phyloP scores from a whole-genome alignment of 768 basidiomycete species.

The Hygrophorus pudorinus region DNA sequence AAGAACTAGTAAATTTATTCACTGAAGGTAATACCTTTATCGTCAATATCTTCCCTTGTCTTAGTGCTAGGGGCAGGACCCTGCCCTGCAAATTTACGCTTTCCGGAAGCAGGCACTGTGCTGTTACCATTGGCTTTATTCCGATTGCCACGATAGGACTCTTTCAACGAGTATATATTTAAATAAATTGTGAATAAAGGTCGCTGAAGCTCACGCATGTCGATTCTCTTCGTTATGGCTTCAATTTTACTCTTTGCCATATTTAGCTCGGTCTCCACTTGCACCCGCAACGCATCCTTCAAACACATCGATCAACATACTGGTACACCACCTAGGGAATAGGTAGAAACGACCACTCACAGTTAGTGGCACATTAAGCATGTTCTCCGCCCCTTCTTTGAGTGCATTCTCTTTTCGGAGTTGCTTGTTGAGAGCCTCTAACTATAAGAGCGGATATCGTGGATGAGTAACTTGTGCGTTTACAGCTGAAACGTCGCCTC shows the following conservation, averaged over 20 bases:
- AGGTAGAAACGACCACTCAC: constrained; percentile 24
- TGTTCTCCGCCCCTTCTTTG: constrained; percentile 86
- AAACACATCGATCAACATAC: constrained; percentile 2
- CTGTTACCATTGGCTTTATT: constrained; percentile 12
- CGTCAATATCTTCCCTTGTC: constrained; percentile 19
- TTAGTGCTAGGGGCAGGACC: constrained; percentile 8
- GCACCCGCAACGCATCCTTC: constrained; percentile 55
- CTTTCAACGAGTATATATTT: constrained; percentile 12
- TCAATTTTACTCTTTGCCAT: constrained; percentile 69
- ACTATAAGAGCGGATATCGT: constrained; percentile 26
- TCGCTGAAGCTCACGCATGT: constrained; percentile 32
- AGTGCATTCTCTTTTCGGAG: constrained; percentile 73
- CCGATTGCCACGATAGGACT: constrained; percentile 19
- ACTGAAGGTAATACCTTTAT: constrained; percentile 25
- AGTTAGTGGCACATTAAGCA: constrained; percentile 58
- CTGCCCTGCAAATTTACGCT: constrained; percentile 15
- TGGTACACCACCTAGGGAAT: background rate
- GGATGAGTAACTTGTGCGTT: background rate
- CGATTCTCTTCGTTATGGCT: constrained; percentile 49
- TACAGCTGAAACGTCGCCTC: constrained; percentile 3
- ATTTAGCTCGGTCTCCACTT: constrained; percentile 71
- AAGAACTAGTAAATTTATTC: background rate
- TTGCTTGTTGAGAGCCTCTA: constrained; percentile 56
- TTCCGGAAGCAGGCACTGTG: constrained; percentile 6
- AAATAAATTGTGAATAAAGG: background rate